Percentiles rank a stretch among this genome's conserved stretches.
These are phyloP conservation scores for Pichia sp. DNA, from an alignment of 1,139 yeast genomes.

Conservation along the genomic window DNA sequence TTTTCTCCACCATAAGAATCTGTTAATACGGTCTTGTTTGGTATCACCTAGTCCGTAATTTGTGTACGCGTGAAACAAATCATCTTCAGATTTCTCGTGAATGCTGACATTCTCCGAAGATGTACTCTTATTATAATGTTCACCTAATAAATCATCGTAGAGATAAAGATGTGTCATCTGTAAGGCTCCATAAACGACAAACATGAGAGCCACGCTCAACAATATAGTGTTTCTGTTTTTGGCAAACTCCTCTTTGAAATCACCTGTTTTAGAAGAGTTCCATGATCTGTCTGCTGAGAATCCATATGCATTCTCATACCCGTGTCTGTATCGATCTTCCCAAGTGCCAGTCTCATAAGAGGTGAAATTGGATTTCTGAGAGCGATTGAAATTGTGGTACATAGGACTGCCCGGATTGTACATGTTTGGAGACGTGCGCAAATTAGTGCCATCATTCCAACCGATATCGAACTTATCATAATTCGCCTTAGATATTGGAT, in stretches of 20 bases:
- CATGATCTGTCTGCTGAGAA: conserved; percentile 20
- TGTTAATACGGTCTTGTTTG: conserved; percentile 43
- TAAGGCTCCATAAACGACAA: conserved; percentile 34
- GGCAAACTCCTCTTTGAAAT: conserved; percentile 29
- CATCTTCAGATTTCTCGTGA: conserved; percentile 42
- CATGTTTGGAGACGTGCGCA: conserved; percentile 18
- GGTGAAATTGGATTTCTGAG: conserved; percentile 9
- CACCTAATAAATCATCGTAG: conserved; percentile 26
- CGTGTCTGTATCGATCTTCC: conserved; percentile 41
- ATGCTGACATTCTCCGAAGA: conserved; percentile 23
- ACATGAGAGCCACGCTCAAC: conserved; percentile 36
- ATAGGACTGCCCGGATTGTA: conserved; percentile 13
- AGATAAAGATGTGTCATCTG: conserved; percentile 33
- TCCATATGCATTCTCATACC: conserved; percentile 19
- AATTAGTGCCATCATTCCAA: conserved; percentile 28
- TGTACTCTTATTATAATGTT: conserved; percentile 18
- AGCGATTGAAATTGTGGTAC: conserved; percentile 9
- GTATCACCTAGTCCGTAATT: conserved; percentile 50
- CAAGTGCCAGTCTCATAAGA: conserved; percentile 46
- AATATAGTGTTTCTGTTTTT: conserved; percentile 42
- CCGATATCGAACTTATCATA: conserved; percentile 40
- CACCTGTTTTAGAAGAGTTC: conserved; percentile 31
- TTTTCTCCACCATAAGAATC: conserved; percentile 58
- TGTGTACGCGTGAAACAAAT: conserved; percentile 40
- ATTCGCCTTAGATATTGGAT: conserved; percentile 39